These are phyloP conservation scores for Rhipidocladum racemiflorum DNA, from an alignment of 176 grass and related monocot genomes.

Conservation along the genomic window DNA sequence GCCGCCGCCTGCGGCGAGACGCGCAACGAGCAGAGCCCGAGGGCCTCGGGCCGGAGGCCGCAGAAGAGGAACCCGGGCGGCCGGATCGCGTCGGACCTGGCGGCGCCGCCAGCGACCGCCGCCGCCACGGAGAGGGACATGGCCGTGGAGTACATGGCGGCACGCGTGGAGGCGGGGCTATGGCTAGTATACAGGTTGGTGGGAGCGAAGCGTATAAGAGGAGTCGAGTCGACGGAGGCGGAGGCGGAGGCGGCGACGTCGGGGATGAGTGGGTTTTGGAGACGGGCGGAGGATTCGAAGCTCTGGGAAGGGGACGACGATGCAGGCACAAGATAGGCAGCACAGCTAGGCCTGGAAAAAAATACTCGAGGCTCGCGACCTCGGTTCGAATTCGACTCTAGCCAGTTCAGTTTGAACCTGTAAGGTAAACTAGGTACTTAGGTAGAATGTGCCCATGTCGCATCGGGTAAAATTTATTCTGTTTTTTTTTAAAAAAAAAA, in stretches of 20 bases:
- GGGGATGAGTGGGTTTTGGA: constrained; percentile 30
- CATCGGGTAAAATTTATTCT: too few relatives aligned
- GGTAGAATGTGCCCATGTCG: too few relatives aligned
- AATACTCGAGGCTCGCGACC: too few relatives aligned
- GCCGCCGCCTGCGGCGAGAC: not conserved
- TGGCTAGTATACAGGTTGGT: not conserved
- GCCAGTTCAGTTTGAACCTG: too few relatives aligned
- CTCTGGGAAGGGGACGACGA: not conserved
- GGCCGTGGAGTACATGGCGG: constrained; percentile 34
- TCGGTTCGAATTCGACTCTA: too few relatives aligned
- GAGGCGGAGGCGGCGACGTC: constrained; percentile 23
- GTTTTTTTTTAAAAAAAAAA: too few relatives aligned
- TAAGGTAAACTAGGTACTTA: too few relatives aligned
- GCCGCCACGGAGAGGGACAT: constrained; percentile 31
- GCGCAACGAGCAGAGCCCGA: constrained; percentile 28
- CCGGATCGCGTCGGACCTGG: constrained; percentile 15
- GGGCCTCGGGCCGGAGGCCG: constrained; percentile 54
- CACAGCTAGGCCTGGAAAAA: too few relatives aligned
- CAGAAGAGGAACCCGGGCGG: constrained; percentile 43
- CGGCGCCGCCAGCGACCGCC: not conserved
- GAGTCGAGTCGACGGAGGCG: not conserved
- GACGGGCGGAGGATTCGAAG: constrained; percentile 47
- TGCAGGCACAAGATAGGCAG: constrained; percentile 5
- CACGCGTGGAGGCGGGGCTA: not conserved
- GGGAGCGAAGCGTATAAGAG: constrained; percentile 11